These are phyloP conservation scores for Discostella pseudostelligera DNA, from an alignment of 108 stramenopile genomes.

Conservation along the genomic window DNA sequence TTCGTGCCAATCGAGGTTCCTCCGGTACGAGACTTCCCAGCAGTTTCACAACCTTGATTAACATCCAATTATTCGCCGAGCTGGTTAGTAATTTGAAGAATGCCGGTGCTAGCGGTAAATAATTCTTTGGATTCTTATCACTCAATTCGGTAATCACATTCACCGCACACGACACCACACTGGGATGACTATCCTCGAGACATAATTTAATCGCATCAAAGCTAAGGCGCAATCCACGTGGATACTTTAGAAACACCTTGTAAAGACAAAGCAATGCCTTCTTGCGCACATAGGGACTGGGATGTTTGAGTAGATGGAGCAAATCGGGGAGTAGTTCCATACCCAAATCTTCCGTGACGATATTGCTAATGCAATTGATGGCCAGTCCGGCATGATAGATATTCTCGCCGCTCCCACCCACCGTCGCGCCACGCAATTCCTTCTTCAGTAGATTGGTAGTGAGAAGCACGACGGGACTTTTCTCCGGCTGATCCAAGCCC, in stretches of 20 bases:
- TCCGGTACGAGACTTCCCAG: constrained; percentile 93
- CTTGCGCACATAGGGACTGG: constrained; percentile 94
- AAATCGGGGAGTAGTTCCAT: constrained; percentile 90
- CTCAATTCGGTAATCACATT: constrained; percentile 98
- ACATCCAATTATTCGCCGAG: constrained; percentile 99
- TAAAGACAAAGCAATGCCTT: constrained; percentile 96
- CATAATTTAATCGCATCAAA: constrained; percentile 92
- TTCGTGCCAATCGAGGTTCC: constrained; percentile 97
- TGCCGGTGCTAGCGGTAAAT: constrained; percentile 94
- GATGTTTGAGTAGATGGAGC: constrained; percentile 77
- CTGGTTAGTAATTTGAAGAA: constrained; percentile 95
- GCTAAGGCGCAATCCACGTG: constrained; percentile 96
- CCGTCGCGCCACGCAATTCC: constrained; percentile 84
- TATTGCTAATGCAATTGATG: constrained; percentile 96
- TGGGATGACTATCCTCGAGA: constrained; percentile 86
- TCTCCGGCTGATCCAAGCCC: constrained; percentile 86
- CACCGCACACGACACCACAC: constrained; percentile 96
- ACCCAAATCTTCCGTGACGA: constrained; percentile 95
- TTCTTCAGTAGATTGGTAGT: constrained; percentile 97
- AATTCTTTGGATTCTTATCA: constrained; percentile 97
- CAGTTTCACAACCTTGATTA: constrained; percentile 99
- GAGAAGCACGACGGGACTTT: constrained; percentile 94
- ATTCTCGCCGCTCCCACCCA: constrained; percentile 45
- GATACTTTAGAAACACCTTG: constrained; percentile 96
- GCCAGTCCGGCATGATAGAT: constrained; percentile 96